phyloP scores from a whole-genome alignment of 202 grass and related monocot genomes.

The Bolboschoenoplectus hybrid region DNA sequence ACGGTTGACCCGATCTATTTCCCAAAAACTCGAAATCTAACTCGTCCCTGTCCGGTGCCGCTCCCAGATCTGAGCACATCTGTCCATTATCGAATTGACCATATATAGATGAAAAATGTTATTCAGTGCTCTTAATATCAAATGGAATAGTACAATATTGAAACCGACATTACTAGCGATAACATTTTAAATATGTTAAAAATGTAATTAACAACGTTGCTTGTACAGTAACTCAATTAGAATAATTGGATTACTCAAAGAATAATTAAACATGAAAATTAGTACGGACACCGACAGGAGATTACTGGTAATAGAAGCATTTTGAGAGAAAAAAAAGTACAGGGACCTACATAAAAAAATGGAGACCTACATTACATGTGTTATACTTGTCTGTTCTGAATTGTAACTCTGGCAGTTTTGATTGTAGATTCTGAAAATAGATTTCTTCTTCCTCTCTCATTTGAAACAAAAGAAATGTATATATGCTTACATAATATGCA shows the following conservation, averaged over 20 bases:
- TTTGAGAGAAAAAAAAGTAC: background rate
- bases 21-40: constrained; percentile 96
- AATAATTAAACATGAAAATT: constrained; percentile 17
- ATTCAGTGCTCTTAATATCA: background rate
- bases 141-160: background rate
- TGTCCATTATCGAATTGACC: constrained; percentile 9
- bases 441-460: constrained; percentile 18
- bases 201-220: background rate
- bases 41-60: constrained; percentile 72
- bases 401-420: background rate
- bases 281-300: background rate
- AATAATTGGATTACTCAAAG: background rate
- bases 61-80: constrained; percentile 96
- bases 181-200: background rate
- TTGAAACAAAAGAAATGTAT: background rate
- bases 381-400: background rate
- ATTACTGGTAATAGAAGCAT: constrained; percentile 18
- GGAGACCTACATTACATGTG: background rate
- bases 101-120: background rate
- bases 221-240: background rate
- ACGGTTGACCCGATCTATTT: constrained; percentile 88
- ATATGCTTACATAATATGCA: constrained; percentile 72
- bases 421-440: constrained; percentile 18
- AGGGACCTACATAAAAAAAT: constrained; percentile 16
- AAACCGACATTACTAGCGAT: background rate